Conservation (phyloP, 106 monocot species). For the Dendrobium officinale region DNA sequence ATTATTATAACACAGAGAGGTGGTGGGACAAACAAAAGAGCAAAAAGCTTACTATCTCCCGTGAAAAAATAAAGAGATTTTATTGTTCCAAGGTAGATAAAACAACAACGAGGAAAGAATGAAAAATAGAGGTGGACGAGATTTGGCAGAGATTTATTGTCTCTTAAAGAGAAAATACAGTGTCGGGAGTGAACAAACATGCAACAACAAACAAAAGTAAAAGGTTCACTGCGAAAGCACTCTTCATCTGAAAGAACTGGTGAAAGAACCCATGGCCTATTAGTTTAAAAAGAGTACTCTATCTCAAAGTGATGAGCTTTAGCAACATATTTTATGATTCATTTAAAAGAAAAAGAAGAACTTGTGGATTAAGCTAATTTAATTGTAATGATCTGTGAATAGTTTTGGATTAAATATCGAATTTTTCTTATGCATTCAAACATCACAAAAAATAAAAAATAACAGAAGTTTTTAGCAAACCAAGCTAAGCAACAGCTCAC, state of each 20-base stretch:
- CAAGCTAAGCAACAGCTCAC: too few relatives aligned
- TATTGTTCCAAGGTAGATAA: neutral
- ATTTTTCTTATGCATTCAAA: too few relatives aligned
- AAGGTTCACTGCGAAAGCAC: conserved; percentile 5
- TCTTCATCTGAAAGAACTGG: neutral
- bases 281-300: too few relatives aligned
- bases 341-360: too few relatives aligned
- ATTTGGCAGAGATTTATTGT: conserved; percentile 12
- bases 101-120: neutral
- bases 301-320: too few relatives aligned
- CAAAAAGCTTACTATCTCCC: too few relatives aligned
- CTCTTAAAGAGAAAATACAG: conserved; percentile 5
- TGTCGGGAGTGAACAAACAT: conserved; percentile 6
- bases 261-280: neutral
- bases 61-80: neutral
- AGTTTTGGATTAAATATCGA: too few relatives aligned
- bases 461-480: too few relatives aligned
- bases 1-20: neutral
- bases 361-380: too few relatives aligned
- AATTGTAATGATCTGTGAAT: too few relatives aligned
- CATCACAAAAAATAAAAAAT: too few relatives aligned
- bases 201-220: conserved; percentile 16
- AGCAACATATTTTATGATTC: too few relatives aligned
- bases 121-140: conserved; percentile 1
- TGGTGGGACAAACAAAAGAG: neutral